Conservation (phyloP, 2,329 filamentous ascomycete species). For the Parafenestella ontariensis region DNA sequence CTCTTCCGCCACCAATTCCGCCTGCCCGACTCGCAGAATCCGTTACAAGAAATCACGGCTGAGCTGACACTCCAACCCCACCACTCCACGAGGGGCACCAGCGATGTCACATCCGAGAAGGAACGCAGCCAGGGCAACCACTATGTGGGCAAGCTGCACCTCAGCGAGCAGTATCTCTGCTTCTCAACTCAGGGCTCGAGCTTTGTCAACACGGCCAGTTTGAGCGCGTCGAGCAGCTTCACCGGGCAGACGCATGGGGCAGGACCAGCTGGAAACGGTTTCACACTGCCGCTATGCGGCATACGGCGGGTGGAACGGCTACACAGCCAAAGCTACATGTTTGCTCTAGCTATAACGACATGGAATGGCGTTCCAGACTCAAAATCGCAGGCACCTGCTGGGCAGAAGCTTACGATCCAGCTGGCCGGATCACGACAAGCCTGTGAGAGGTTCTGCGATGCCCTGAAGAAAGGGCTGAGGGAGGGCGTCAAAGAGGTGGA, state of each 20-base stretch:
- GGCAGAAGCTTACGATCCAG: constrained; percentile 89
- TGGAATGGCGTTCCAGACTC: constrained; percentile 73
- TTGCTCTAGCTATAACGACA: constrained; percentile 91
- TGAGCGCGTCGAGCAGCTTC: constrained; percentile 80
- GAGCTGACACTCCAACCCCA: constrained; percentile 85
- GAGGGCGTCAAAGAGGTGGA: constrained; percentile 87
- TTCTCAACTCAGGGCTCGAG: constrained; percentile 94
- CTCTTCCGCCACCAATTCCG: constrained; percentile 97
- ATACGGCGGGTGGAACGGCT: constrained; percentile 91
- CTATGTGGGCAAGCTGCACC: constrained; percentile 89
- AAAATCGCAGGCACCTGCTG: constrained; percentile 57
- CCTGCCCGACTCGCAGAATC: constrained; percentile 88
- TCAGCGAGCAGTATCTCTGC: constrained; percentile 94
- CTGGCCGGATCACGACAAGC: constrained; percentile 86
- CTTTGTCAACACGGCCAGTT: constrained; percentile 81
- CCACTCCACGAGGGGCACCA: constrained; percentile 59
- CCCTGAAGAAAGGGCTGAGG: constrained; percentile 86
- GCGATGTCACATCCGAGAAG: constrained; percentile 60
- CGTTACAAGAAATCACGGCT: constrained; percentile 93
- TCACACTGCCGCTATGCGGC: constrained; percentile 90
- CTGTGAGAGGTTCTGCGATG: constrained; percentile 96
- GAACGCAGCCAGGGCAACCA: constrained; percentile 77
- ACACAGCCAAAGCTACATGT: constrained; percentile 90
- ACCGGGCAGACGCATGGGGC: constrained; percentile 92
- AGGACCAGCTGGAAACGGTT: constrained; percentile 92